phyloP scores from a whole-genome alignment of 164 flowering plant genomes.

The Warburgia ugandensis region DNA sequence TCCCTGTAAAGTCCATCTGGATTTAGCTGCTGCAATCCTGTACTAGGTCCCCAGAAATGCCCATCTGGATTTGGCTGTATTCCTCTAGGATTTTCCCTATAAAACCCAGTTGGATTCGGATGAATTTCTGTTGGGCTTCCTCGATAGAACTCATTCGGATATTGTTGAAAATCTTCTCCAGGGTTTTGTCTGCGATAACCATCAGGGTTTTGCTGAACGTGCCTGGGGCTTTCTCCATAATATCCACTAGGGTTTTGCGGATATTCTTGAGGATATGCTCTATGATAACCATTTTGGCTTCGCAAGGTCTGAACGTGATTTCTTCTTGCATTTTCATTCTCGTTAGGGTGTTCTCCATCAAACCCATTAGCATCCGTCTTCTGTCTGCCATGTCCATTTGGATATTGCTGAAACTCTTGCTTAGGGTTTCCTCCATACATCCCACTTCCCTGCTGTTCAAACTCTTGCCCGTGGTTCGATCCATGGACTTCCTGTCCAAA shows the following conservation, averaged over 20 bases:
- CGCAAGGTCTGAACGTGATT: not conserved
- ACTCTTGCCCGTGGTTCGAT: slow-evolving; percentile 7
- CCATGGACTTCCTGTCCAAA: slow-evolving; percentile 6
- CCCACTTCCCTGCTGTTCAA: slow-evolving; percentile 13
- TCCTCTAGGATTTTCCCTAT: not conserved
- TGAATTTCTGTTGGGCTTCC: not conserved
- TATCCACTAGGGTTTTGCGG: slow-evolving; percentile 4
- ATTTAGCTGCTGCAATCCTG: not conserved
- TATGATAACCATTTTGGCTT: not conserved
- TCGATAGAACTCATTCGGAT: slow-evolving; percentile 9
- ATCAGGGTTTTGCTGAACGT: slow-evolving; percentile 6
- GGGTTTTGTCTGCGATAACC: slow-evolving; percentile 7
- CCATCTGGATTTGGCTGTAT: slow-evolving; percentile 7
- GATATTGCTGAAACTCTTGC: slow-evolving; percentile 4
- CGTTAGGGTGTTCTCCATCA: not conserved
- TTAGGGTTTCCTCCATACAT: slow-evolving; percentile 2
- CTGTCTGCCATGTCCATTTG: not conserved
- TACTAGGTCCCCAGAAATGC: not conserved
- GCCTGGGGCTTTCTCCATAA: slow-evolving; percentile 6
- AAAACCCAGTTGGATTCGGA: slow-evolving; percentile 6
- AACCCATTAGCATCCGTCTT: not conserved
- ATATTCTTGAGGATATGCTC: slow-evolving; percentile 2
- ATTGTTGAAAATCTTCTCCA: slow-evolving; percentile 9
- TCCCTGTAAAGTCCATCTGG: not conserved
- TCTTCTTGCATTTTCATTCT: not conserved